phyloP scores from a whole-genome alignment of 306 rosid species.

The Medicago ruthenica region DNA sequence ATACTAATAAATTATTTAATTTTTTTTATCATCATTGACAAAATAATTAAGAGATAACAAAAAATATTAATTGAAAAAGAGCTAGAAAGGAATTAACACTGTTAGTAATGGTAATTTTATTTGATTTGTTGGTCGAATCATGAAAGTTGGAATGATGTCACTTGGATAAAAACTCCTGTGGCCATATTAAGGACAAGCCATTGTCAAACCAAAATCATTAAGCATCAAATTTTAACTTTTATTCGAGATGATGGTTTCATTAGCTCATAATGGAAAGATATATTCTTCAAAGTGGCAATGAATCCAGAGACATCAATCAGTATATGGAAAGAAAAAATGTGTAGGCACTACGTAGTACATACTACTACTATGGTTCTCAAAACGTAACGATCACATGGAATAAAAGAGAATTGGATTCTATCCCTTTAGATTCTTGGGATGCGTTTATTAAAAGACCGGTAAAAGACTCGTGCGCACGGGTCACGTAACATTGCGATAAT shows the following conservation, averaged over 20 bases:
- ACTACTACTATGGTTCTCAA: too few relatives aligned
- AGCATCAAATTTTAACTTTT: constrained; percentile 34
- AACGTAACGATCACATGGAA: too few relatives aligned
- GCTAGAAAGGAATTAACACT: constrained; percentile 16
- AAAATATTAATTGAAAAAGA: neutral
- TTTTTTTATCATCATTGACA: constrained; percentile 5
- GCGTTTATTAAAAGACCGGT: too few relatives aligned
- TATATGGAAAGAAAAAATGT: too few relatives aligned
- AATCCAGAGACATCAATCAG: too few relatives aligned
- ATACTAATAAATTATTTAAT: neutral
- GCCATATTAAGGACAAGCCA: constrained; percentile 7
- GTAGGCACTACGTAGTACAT: too few relatives aligned
- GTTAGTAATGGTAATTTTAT: constrained; percentile 35
- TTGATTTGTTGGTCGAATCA: constrained; percentile 29
- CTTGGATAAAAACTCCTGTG: constrained; percentile 7
- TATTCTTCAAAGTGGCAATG: neutral
- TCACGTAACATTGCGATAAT: too few relatives aligned
- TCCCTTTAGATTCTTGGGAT: too few relatives aligned
- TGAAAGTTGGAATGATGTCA: constrained; percentile 38
- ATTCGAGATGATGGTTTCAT: constrained; percentile 26
- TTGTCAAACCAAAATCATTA: constrained; percentile 40
- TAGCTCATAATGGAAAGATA: neutral
- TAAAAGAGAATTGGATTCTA: too few relatives aligned
- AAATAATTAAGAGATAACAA: constrained; percentile 13
- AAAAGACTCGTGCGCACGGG: too few relatives aligned